Evolutionary conservation across 108 stramenopile species (phyloP), one percentile per base, ranked within the genome.

Genomic region (Epipyxis sp.): DNA sequence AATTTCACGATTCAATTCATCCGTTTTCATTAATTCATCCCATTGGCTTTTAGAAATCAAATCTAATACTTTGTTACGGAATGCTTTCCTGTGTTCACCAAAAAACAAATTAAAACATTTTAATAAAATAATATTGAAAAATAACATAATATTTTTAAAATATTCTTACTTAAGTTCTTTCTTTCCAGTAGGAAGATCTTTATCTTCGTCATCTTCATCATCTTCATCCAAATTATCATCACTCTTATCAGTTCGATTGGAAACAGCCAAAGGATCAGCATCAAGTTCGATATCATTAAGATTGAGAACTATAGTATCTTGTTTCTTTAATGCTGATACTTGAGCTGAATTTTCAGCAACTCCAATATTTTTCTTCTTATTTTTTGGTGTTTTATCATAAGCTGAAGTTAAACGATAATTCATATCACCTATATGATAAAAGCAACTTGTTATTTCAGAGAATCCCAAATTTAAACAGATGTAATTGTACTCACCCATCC

Each of bases 401-500:
- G 20, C 61, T 2, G 79, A 58, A 29, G 72, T 76, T 20, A 72
- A 69, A n/a, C 81, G 71, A 76, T 82, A 82, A n/a, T n/a, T n/a
- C n/a, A n/a, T n/a, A n/a, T n/a, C n/a, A n/a, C n/a, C n/a, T n/a
- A n/a, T n/a, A n/a, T n/a, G n/a, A n/a, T n/a, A n/a, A n/a, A n/a
- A n/a, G n/a, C n/a, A n/a, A n/a, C n/a, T n/a, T n/a, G n/a, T n/a
- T n/a, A n/a, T n/a, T n/a, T n/a, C n/a, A n/a, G n/a, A n/a, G n/a
- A n/a, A n/a, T n/a, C n/a, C n/a, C n/a, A n/a, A n/a, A n/a, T n/a
- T n/a, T n/a, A n/a, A n/a, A n/a, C n/a, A n/a, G n/a, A n/a, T n/a
- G n/a, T n/a, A n/a, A 59, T 82, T 82, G 76, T 80, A 59, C 39
- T 82, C 81, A 1, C 81, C 81, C n/a, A 82, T 62, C 81, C 81